A percentile compares a stretch with the other conserved stretches of the same genome.
phyloP scores from a whole-genome alignment of 192 early-diverging fungal species.

The Spinellus fusiger region DNA sequence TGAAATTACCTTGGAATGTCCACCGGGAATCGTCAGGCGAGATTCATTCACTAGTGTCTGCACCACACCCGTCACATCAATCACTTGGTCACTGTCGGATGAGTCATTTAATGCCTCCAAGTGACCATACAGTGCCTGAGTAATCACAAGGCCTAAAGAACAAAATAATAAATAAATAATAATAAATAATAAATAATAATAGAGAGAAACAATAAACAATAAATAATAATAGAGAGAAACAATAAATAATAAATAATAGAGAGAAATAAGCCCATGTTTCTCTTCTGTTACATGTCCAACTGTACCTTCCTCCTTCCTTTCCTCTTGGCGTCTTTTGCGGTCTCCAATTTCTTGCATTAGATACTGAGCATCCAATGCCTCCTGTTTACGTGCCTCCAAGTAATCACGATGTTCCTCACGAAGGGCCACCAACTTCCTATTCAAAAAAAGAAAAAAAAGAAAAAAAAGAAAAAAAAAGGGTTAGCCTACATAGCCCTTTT shows the following conservation, averaged over 20 bases:
- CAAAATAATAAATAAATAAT: conserved; percentile 1
- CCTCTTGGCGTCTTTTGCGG: conserved; percentile 63
- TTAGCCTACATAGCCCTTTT: neutral
- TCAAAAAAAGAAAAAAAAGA: conserved; percentile 8
- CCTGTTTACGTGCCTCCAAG: conserved; percentile 59
- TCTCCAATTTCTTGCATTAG: conserved; percentile 64
- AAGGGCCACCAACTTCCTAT: conserved; percentile 48
- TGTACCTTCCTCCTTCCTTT: conserved; percentile 44
- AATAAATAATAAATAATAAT: neutral
- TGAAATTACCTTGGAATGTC: conserved; percentile 77
- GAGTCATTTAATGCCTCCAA: conserved; percentile 37
- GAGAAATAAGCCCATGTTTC: neutral
- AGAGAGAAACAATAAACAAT: neutral
- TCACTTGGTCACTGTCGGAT: conserved; percentile 23
- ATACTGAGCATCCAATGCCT: conserved; percentile 72
- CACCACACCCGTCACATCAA: conserved; percentile 85
- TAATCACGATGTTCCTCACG: conserved; percentile 57
- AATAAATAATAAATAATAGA: conserved; percentile 1
- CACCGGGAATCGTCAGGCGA: conserved; percentile 82
- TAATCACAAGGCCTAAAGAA: conserved; percentile 63
- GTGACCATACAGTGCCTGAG: conserved; percentile 86
- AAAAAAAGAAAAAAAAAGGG: neutral
- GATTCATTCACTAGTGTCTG: conserved; percentile 80
- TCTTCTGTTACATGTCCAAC: conserved; percentile 16
- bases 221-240: neutral